Evolutionary conservation across 75 land plant species (phyloP).

Genomic region (Isoetes taiwanensis): DNA sequence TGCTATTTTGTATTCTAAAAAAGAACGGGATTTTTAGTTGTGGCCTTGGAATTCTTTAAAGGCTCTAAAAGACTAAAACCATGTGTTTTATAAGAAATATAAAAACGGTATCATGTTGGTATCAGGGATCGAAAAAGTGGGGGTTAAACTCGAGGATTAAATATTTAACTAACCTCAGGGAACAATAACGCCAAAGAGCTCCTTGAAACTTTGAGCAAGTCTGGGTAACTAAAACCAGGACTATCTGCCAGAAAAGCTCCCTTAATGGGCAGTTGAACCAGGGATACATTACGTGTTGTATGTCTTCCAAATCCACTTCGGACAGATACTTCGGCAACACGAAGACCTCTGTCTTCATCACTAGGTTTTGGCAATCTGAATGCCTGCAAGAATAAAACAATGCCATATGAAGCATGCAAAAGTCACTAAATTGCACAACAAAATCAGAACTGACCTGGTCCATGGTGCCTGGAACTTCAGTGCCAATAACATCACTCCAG

Average conservation of each 20-base stretch:
- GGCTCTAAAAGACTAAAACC: too few species aligned
- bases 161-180: slow-evolving; percentile 60
- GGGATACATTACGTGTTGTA: slow-evolving; percentile 86
- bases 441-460: not conserved
- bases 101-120: not conserved
- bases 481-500: slow-evolving; percentile 10
- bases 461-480: too few species aligned
- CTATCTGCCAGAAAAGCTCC: slow-evolving; percentile 84
- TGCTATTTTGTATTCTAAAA: not conserved
- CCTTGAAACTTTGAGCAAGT: slow-evolving; percentile 61
- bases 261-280: slow-evolving; percentile 64
- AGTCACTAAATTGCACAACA: not conserved
- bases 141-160: not conserved
- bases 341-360: slow-evolving; percentile 31
- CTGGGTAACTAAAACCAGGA: slow-evolving; percentile 92
- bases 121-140: not conserved
- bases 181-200: slow-evolving; percentile 49
- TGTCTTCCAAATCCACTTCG: slow-evolving; percentile 90
- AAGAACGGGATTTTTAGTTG: not conserved
- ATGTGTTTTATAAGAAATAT: too few species aligned
- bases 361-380: not conserved
- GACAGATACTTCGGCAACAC: slow-evolving; percentile 66
- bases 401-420: too few species aligned
- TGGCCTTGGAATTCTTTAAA: too few species aligned
- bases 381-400: slow-evolving; percentile 13